Percentiles rank a stretch among this genome's conserved stretches.
These are phyloP conservation scores for Thielaviopsis populi DNA, from an alignment of 2,329 filamentous ascomycete species.

Conservation along the genomic window DNA sequence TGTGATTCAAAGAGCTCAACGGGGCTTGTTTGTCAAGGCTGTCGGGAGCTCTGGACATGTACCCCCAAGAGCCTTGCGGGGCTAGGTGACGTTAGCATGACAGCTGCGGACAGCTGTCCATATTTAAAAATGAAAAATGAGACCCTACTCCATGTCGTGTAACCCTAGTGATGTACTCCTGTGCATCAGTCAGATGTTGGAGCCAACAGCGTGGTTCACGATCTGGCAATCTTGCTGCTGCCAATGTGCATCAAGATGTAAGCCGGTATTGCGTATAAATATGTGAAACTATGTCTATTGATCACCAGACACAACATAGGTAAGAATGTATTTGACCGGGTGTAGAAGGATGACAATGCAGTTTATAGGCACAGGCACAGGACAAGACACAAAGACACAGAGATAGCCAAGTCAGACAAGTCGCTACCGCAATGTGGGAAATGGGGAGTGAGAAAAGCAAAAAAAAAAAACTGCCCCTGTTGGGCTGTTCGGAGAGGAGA, in stretches of 20 bases:
- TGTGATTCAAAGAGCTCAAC: neutral
- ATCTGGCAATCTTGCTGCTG: no score
- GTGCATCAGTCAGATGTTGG: neutral
- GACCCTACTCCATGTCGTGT: neutral
- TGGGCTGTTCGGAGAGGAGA: neutral
- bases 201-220: neutral
- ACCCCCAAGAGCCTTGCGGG: conserved; percentile 10
- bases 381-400: neutral
- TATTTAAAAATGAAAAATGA: neutral
- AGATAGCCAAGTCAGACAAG: neutral
- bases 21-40: neutral
- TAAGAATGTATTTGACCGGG: neutral
- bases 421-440: neutral
- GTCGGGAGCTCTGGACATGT: neutral
- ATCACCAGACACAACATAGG: neutral
- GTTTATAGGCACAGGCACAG: neutral
- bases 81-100: neutral
- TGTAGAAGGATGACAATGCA: neutral
- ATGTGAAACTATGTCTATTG: neutral
- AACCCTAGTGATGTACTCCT: neutral
- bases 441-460: neutral
- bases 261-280: neutral
- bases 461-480: neutral
- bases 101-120: neutral
- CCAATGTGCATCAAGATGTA: no score